A percentile compares a stretch with the other conserved stretches of the same genome.
Conservation (phyloP, 192 early-diverging fungal species). For the Gonapodya prolifera region DNA sequence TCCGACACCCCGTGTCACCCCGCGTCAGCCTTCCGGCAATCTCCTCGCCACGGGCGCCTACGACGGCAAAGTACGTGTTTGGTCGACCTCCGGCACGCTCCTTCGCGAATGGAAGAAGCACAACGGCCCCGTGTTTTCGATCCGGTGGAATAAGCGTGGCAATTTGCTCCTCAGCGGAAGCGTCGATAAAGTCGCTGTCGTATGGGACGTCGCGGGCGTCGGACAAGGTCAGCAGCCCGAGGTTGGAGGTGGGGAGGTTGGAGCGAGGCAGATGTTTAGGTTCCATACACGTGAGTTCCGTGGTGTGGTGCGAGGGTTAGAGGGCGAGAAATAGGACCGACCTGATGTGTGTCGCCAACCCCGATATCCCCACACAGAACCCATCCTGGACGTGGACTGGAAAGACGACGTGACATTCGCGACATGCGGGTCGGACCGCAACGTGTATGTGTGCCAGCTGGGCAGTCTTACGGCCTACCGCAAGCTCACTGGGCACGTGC, state of each 20-base stretch:
- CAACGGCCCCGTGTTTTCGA: conserved; percentile 63
- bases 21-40: conserved; percentile 51
- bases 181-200: conserved; percentile 63
- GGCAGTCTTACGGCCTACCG: conserved; percentile 53
- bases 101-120: conserved; percentile 51
- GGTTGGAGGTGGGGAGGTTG: too few relatives aligned
- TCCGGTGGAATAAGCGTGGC: conserved; percentile 78
- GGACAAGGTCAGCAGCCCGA: conserved; percentile 59
- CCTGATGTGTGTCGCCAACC: conserved; percentile 1
- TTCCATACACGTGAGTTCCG: conserved; percentile 39
- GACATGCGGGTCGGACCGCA: conserved; percentile 67
- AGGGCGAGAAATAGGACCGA: background rate
- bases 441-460: conserved; percentile 68
- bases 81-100: conserved; percentile 48
- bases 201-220: conserved; percentile 75
- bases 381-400: conserved; percentile 85
- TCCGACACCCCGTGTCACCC: background rate
- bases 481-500: conserved; percentile 63
- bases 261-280: background rate
- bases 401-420: conserved; percentile 84
- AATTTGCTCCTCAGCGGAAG: conserved; percentile 59
- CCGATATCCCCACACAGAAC: conserved; percentile 20
- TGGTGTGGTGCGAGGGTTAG: background rate
- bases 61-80: conserved; percentile 74
- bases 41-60: conserved; percentile 75